These are phyloP conservation scores for Zygoascus flipseniorum DNA, from an alignment of 805 yeast genomes.

Conservation along the genomic window DNA sequence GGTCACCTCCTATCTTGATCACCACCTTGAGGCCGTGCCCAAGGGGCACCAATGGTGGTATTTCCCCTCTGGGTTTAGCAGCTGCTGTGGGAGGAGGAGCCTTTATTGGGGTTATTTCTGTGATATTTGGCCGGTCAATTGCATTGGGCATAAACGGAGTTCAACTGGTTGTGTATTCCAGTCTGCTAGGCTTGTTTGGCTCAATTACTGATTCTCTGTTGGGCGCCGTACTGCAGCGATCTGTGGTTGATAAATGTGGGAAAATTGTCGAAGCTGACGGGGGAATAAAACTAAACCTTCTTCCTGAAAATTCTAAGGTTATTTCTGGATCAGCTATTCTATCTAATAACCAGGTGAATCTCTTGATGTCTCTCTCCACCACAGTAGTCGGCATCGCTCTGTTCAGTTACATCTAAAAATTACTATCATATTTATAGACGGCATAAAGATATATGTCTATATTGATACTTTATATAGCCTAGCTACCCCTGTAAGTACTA, in stretches of 20 bases:
- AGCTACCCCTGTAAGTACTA: slow-evolving; percentile 82
- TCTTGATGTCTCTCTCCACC: slow-evolving; percentile 29
- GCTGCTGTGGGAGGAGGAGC: slow-evolving; percentile 33
- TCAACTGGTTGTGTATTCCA: slow-evolving; percentile 23
- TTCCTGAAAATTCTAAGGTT: slow-evolving; percentile 12
- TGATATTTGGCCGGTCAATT: slow-evolving; percentile 19
- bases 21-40: slow-evolving; percentile 36
- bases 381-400: slow-evolving; percentile 23
- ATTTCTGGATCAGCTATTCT: slow-evolving; percentile 31
- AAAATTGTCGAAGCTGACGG: slow-evolving; percentile 31
- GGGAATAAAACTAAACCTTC: slow-evolving; percentile 17
- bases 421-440: neutral
- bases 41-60: slow-evolving; percentile 42
- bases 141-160: neutral
- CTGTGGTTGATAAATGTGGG: slow-evolving; percentile 29
- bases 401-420: slow-evolving; percentile 41
- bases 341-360: slow-evolving; percentile 35
- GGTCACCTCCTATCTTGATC: slow-evolving; percentile 31
- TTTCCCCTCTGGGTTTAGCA: slow-evolving; percentile 30
- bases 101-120: slow-evolving; percentile 27
- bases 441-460: neutral
- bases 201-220: slow-evolving; percentile 34
- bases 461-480: slow-evolving; percentile 19
- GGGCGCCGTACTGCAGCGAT: slow-evolving; percentile 35
- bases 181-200: slow-evolving; percentile 31